Conservation (phyloP, 768 basidiomycete species). For the Naganishia onofrii region DNA sequence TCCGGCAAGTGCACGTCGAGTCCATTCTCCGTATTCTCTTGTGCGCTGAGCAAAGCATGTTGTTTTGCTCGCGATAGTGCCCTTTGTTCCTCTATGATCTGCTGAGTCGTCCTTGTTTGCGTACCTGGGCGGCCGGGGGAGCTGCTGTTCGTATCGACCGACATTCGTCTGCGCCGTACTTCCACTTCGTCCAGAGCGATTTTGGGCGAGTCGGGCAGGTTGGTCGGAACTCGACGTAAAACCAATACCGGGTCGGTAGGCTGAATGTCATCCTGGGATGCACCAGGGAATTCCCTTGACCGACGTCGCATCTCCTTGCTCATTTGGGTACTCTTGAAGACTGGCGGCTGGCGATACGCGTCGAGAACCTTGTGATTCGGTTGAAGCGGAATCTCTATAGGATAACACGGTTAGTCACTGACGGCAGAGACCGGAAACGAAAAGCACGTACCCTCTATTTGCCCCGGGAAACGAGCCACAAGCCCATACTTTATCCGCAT, state of each 20-base stretch:
- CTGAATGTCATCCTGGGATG: slow-evolving; percentile 66
- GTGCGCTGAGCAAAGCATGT: slow-evolving; percentile 77
- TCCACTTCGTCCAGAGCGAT: slow-evolving; percentile 81
- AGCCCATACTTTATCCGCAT: slow-evolving; percentile 80
- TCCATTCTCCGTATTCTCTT: slow-evolving; percentile 78
- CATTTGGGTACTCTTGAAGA: slow-evolving; percentile 64
- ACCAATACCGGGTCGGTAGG: slow-evolving; percentile 85
- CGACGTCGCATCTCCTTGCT: slow-evolving; percentile 70
- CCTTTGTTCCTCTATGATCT: slow-evolving; percentile 90
- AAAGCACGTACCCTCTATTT: slow-evolving; percentile 63
- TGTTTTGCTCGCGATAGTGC: slow-evolving; percentile 81
- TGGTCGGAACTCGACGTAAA: slow-evolving; percentile 68
- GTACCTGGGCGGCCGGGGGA: slow-evolving; percentile 23
- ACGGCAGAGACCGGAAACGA: neutral
- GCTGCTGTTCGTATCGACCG: slow-evolving; percentile 27
- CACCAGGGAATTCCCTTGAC: slow-evolving; percentile 71
- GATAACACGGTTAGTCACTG: neutral
- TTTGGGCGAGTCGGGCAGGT: slow-evolving; percentile 59
- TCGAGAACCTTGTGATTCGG: slow-evolving; percentile 83
- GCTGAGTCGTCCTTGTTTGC: slow-evolving; percentile 55
- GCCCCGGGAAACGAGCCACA: slow-evolving; percentile 55
- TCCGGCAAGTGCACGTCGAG: slow-evolving; percentile 84
- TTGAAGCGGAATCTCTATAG: slow-evolving; percentile 69
- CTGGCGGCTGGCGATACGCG: slow-evolving; percentile 72
- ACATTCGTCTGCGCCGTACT: slow-evolving; percentile 57